Conservation (phyloP, 2,329 filamentous ascomycete species). For the Fusarium clavum region DNA sequence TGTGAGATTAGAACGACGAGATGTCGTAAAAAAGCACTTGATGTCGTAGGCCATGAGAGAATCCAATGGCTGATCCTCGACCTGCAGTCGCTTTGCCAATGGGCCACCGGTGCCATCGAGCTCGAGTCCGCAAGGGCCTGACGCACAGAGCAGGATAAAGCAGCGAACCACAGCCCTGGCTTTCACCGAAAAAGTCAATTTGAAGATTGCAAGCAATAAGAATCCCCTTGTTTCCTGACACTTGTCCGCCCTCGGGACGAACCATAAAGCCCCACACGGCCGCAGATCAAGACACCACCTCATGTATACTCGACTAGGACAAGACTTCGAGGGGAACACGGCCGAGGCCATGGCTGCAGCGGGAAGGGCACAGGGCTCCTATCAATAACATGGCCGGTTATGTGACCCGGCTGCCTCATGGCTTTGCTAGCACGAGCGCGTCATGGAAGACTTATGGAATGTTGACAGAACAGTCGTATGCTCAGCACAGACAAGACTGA, state of each 20-base stretch:
- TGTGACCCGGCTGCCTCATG: slow-evolving; percentile 37
- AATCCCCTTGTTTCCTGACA: slow-evolving; percentile 51
- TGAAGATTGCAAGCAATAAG: slow-evolving; percentile 47
- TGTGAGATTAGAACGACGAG: slow-evolving; percentile 16
- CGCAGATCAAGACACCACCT: slow-evolving; percentile 54
- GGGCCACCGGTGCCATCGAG: slow-evolving; percentile 24
- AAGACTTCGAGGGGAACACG: slow-evolving; percentile 36
- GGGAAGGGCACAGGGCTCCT: slow-evolving; percentile 46
- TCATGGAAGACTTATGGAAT: slow-evolving; percentile 36
- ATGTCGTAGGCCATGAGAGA: slow-evolving; percentile 23
- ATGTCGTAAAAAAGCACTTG: slow-evolving; percentile 22
- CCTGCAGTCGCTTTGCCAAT: slow-evolving; percentile 28
- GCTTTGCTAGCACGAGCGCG: slow-evolving; percentile 17
- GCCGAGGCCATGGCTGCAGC: slow-evolving; percentile 47
- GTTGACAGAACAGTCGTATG: slow-evolving; percentile 17
- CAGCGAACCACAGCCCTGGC: slow-evolving; percentile 51
- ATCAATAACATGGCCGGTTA: slow-evolving; percentile 45
- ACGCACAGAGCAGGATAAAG: slow-evolving; percentile 35
- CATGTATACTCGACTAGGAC: slow-evolving; percentile 41
- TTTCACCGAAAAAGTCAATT: slow-evolving; percentile 53
- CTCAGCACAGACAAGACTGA: neutral
- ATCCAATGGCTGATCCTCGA: slow-evolving; percentile 24
- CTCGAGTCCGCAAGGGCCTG: slow-evolving; percentile 31
- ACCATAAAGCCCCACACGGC: slow-evolving; percentile 56
- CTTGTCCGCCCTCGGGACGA: slow-evolving; percentile 54